phyloP scores from a whole-genome alignment of 2,329 filamentous ascomycete genomes.

The Trichoderma arundinaceum region DNA sequence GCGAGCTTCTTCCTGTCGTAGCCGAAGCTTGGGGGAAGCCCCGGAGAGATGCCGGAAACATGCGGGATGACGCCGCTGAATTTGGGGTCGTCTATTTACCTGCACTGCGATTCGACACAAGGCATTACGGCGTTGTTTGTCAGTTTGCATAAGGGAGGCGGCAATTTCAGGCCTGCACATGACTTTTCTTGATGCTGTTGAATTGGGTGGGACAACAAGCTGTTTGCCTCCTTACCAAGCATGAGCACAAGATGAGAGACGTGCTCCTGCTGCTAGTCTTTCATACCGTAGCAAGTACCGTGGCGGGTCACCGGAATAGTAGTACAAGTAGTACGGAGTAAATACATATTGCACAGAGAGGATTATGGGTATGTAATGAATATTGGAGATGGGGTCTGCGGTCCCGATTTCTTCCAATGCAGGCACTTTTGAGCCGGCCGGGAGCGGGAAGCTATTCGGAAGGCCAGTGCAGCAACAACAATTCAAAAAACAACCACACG shows the following conservation, averaged over 20 bases:
- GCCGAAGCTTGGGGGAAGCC: constrained; percentile 38
- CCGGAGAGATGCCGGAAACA: constrained; percentile 47
- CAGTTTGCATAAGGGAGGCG: neutral
- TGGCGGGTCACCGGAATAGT: too few relatives aligned
- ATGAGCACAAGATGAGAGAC: too few relatives aligned
- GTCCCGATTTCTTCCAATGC: constrained; percentile 27
- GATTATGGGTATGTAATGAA: neutral
- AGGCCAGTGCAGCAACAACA: neutral
- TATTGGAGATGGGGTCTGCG: neutral
- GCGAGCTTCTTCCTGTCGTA: constrained; percentile 40
- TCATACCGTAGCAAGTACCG: too few relatives aligned
- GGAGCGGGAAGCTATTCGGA: constrained; percentile 12
- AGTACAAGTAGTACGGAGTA: too few relatives aligned
- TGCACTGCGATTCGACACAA: neutral
- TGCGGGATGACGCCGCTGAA: constrained; percentile 39
- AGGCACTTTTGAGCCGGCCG: constrained; percentile 19
- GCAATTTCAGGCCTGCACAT: too few relatives aligned
- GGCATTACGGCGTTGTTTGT: neutral
- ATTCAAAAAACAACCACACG: neutral
- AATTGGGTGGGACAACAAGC: too few relatives aligned
- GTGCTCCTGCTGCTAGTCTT: too few relatives aligned
- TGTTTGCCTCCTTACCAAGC: too few relatives aligned
- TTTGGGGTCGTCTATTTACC: neutral
- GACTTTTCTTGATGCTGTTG: too few relatives aligned
- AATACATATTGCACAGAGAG: too few relatives aligned